Evolutionary conservation across 2,329 filamentous ascomycete genomes (phyloP), one percentile per base, ranked within the genome.

Genomic region (Pseudomassariella vexata): DNA sequence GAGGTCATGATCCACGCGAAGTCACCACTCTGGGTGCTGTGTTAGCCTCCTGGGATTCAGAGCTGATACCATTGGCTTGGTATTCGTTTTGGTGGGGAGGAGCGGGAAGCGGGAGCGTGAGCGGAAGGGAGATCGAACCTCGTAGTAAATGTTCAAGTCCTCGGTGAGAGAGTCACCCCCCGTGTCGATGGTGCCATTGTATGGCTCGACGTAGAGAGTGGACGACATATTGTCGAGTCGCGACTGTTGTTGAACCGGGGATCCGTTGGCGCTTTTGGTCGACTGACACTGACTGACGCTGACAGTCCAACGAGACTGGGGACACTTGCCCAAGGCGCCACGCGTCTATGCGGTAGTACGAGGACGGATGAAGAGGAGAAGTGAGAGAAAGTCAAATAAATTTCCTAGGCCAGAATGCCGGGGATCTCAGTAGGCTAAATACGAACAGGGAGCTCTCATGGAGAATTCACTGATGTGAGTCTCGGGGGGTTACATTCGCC

Each of bases 101-200:
- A 6, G 39, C 39, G 10, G 25, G 50, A 52, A 49, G 29, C 28
- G 30, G 28, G n/a, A n/a, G n/a, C n/a, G n/a, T n/a, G n/a, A n/a
- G 9, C 24, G 16, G 29, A 28, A 31, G 27, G 30, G 30, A 32
- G 9, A 25, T 52, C 70, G 44, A 61, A 82, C 80, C 53, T 85
- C 73, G 62, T 92, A 94, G 61, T 75, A 90, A 47, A 87, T 63
- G 61, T 94, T 94, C 46, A 94, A 71, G 57, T 94, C 75, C 38
- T 76, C 59, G 69, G 62, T 80, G 62, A 63, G 27, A 22, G 37
- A 39, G 21, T 39, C 37, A 34, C 79, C 79, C 40, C 79, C 79
- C 6, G 70, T 77, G 20, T 61, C 53, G 12, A 48, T 52, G n/a
- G 73, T 69, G 39, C 63, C 65, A 59, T 79, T 79, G 55, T 71